phyloP scores from a whole-genome alignment of 306 rosid genomes.

The Morella rubra region DNA sequence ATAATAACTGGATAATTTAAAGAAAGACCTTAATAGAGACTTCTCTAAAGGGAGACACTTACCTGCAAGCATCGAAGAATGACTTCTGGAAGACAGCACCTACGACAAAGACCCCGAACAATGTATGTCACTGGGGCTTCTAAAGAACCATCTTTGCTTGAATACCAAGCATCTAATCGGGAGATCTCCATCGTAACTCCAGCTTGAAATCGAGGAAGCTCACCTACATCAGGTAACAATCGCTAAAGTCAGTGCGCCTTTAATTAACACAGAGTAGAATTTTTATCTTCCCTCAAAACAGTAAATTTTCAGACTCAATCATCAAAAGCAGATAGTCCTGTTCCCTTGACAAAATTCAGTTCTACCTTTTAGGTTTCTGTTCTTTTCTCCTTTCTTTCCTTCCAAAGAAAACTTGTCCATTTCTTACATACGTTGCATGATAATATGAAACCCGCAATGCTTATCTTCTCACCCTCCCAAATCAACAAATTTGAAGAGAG shows the following conservation, averaged over 20 bases:
- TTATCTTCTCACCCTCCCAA: not conserved
- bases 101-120: slow-evolving; percentile 83
- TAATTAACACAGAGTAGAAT: not conserved
- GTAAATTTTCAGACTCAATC: not conserved
- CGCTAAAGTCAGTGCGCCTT: slow-evolving; percentile 24
- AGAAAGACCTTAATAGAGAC: not conserved
- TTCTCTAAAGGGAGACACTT: slow-evolving; percentile 24
- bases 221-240: slow-evolving; percentile 58
- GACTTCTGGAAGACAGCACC: slow-evolving; percentile 92
- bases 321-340: not conserved
- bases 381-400: not conserved
- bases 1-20: not conserved
- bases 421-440: not conserved
- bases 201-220: slow-evolving; percentile 89
- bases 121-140: slow-evolving; percentile 70
- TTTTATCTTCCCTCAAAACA: not conserved
- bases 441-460: not conserved
- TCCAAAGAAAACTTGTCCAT: not conserved
- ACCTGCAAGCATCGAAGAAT: slow-evolving; percentile 97
- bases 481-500: not conserved
- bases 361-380: not conserved
- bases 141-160: slow-evolving; percentile 59
- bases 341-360: not conserved
- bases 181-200: slow-evolving; percentile 93
- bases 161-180: slow-evolving; percentile 89